Evolutionary conservation across 108 stramenopile species (phyloP).

Genomic region (Parietichytrium sp.): DNA sequence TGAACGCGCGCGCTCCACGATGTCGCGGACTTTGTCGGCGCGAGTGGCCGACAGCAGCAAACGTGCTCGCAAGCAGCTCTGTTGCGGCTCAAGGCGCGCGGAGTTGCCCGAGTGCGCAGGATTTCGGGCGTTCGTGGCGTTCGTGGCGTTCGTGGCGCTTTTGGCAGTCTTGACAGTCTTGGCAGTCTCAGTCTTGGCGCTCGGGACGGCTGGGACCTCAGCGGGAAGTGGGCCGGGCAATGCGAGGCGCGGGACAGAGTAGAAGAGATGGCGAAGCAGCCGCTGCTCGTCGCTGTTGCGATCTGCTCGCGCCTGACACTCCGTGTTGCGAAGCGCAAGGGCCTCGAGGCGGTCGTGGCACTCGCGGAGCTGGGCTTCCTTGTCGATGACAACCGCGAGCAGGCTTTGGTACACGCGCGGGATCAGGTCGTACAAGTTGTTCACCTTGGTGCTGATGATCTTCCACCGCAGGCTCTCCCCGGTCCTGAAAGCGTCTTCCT

Average conservation of each 20-base stretch:
- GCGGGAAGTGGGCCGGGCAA: too few relatives aligned
- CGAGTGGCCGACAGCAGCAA: neutral
- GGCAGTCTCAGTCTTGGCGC: too few relatives aligned
- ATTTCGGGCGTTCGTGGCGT: neutral
- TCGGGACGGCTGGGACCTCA: too few relatives aligned
- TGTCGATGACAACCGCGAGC: neutral
- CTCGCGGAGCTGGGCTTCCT: neutral
- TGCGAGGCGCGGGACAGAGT: neutral
- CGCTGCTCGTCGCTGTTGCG: neutral
- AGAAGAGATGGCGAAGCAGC: constrained; percentile 4
- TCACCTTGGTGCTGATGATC: constrained; percentile 12
- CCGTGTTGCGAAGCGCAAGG: neutral
- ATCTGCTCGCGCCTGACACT: neutral
- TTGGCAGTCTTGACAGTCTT: too few relatives aligned
- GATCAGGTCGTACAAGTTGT: neutral
- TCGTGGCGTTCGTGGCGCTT: too few relatives aligned
- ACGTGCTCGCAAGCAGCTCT: constrained; percentile 31
- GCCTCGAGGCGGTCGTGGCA: neutral
- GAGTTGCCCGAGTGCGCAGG: neutral
- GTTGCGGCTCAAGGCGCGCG: neutral
- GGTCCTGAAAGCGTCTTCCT: neutral
- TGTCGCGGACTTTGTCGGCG: neutral
- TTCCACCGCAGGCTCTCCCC: constrained; percentile 8
- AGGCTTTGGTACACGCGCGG: neutral
- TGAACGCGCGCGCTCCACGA: neutral